Evolutionary conservation across 805 yeast species (phyloP).

Genomic region (Ogataea wickerhamii): DNA sequence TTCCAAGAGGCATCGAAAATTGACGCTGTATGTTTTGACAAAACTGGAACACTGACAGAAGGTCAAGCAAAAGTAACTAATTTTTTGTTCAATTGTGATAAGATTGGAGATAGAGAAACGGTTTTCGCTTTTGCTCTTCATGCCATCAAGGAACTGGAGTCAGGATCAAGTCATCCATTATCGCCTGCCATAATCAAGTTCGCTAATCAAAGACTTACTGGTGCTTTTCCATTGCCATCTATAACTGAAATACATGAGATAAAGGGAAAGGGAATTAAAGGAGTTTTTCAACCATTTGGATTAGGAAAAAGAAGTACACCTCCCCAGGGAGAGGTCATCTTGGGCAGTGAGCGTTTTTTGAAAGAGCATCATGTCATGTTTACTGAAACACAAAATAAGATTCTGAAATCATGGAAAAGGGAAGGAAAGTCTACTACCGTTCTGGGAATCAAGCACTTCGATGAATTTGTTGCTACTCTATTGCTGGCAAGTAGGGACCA

Average conservation of each 20-base stretch:
- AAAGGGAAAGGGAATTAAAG: conserved; percentile 59
- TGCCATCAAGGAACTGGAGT: conserved; percentile 55
- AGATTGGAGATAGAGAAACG: background rate
- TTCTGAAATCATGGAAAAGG: conserved; percentile 52
- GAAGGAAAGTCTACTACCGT: conserved; percentile 62
- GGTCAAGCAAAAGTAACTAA: conserved; percentile 59
- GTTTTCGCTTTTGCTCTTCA: conserved; percentile 37
- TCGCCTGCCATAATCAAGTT: conserved; percentile 53
- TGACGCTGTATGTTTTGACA: conserved; percentile 68
- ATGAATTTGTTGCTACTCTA: conserved; percentile 38
- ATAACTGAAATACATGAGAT: conserved; percentile 46
- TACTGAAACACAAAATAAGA: conserved; percentile 31
- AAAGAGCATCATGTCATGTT: conserved; percentile 42
- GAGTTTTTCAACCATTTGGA: conserved; percentile 31
- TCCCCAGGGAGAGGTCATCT: conserved; percentile 33
- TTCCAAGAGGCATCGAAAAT: conserved; percentile 71
- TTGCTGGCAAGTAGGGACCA: conserved; percentile 60
- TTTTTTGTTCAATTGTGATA: conserved; percentile 31
- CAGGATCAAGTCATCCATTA: conserved; percentile 65
- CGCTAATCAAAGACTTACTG: conserved; percentile 23
- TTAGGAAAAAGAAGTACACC: conserved; percentile 18
- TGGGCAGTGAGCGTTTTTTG: conserved; percentile 63
- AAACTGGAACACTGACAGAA: conserved; percentile 71
- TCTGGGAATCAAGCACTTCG: conserved; percentile 41
- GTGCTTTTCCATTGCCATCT: conserved; percentile 15